phyloP scores from a whole-genome alignment of 129 eudicot genomes.

The Glebionis coronaria region DNA sequence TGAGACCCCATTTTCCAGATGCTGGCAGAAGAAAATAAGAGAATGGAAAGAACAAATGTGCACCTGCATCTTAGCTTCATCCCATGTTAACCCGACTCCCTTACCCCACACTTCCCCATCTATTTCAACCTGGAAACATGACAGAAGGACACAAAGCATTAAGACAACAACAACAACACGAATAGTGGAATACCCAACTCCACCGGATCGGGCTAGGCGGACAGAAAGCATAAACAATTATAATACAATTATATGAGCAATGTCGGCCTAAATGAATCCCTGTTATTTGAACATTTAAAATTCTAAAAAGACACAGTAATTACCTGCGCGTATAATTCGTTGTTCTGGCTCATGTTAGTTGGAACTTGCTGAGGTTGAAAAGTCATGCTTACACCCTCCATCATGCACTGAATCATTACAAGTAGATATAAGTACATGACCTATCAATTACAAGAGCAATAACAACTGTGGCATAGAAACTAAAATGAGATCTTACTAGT shows the following conservation, averaged over 20 bases:
- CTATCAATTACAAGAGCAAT: conserved; percentile 3
- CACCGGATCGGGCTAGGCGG: too few species aligned
- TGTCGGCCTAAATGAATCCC: too few species aligned
- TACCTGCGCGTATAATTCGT: conserved; percentile 70
- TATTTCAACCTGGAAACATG: conserved; percentile 67
- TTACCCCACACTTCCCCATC: conserved; percentile 87
- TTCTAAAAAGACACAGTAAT: neutral
- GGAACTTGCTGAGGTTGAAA: conserved; percentile 60
- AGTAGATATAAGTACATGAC: neutral
- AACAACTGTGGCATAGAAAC: neutral
- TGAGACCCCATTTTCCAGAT: neutral
- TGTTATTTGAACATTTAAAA: too few species aligned
- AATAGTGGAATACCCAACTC: too few species aligned
- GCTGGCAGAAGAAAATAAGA: neutral
- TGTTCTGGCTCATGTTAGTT: conserved; percentile 42
- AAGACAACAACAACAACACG: neutral
- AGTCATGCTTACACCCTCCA: conserved; percentile 62
- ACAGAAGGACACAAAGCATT: neutral
- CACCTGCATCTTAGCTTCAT: conserved; percentile 92
- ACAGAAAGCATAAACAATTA: neutral
- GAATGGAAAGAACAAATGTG: neutral
- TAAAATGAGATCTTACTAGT: conserved; percentile 43
- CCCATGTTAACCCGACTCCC: conserved; percentile 88
- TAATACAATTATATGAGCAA: too few species aligned
- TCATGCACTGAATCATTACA: conserved; percentile 48